A percentile compares a stretch with the other conserved stretches of the same genome.
Evolutionary conservation across 306 rosid genomes (phyloP).

Genomic region (Pueraria montana): DNA sequence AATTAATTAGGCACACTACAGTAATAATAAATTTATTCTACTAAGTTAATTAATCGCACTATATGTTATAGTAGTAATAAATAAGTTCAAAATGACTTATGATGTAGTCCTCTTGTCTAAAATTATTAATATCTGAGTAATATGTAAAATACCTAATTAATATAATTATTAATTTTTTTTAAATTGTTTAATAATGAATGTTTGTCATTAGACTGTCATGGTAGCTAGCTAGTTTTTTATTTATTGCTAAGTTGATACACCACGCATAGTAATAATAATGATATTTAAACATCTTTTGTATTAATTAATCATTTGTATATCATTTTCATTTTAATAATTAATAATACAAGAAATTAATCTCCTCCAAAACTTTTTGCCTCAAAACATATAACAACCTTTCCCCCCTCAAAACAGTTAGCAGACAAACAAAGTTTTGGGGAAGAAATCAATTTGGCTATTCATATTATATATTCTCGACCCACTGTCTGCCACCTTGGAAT

Average conservation of each 20-base stretch:
- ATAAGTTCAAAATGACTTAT: neutral
- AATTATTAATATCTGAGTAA: neutral
- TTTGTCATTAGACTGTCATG: neutral
- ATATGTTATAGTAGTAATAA: neutral
- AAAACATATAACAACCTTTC: neutral
- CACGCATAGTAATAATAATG: too few relatives aligned
- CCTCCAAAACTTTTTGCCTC: neutral
- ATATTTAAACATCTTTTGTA: too few relatives aligned
- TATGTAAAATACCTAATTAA: neutral
- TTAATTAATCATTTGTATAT: too few relatives aligned
- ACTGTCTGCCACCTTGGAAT: neutral
- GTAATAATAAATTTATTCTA: neutral
- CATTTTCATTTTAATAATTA: neutral
- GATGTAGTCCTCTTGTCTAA: neutral
- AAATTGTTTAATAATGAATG: neutral
- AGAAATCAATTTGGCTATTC: neutral
- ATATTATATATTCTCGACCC: neutral
- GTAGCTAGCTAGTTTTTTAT: neutral
- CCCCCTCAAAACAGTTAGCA: neutral
- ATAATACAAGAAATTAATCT: neutral
- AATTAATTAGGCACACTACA: neutral
- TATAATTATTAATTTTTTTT: neutral
- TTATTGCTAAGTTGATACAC: neutral
- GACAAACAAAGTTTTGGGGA: neutral
- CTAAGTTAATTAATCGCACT: neutral